These are phyloP conservation scores for Tilletia caries DNA, from an alignment of 1,284 basidiomycete species.

Conservation along the genomic window DNA sequence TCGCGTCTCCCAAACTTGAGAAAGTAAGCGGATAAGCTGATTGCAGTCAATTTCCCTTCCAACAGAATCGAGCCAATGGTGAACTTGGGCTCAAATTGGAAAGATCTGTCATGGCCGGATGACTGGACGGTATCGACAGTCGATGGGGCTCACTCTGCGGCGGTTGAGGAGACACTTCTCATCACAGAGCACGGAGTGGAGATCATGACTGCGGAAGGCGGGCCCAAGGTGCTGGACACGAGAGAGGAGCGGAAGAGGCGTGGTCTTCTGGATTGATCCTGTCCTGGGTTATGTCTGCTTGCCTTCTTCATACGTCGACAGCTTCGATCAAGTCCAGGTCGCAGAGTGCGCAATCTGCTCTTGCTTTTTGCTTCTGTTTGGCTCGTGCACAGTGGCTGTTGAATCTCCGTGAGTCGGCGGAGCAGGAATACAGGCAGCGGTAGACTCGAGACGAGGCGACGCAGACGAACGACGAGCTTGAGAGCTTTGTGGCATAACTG, in stretches of 20 bases:
- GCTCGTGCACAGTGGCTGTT: too few species aligned
- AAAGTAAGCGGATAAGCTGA: neutral
- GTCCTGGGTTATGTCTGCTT: too few species aligned
- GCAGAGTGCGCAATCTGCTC: neutral
- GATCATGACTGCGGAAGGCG: slow-evolving; percentile 49
- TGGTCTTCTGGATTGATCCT: neutral
- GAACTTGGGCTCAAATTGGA: slow-evolving; percentile 41
- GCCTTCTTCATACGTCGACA: neutral
- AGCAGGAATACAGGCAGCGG: too few species aligned
- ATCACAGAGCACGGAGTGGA: slow-evolving; percentile 52
- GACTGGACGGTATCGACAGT: slow-evolving; percentile 50
- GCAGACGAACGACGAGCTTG: too few species aligned
- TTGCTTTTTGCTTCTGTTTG: neutral
- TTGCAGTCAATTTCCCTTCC: neutral
- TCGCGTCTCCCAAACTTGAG: slow-evolving; percentile 20
- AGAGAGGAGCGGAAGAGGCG: slow-evolving; percentile 26
- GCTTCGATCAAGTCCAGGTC: too few species aligned
- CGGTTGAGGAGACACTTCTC: slow-evolving; percentile 50
- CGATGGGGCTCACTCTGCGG: slow-evolving; percentile 46
- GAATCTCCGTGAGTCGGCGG: too few species aligned
- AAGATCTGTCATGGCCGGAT: slow-evolving; percentile 51
- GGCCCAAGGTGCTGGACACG: slow-evolving; percentile 42
- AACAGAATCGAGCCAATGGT: slow-evolving; percentile 54
- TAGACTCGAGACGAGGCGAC: too few species aligned
- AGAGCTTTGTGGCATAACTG: too few species aligned